Base-by-base conservation (phyloP, 2,329 filamentous ascomycete species). In the Apiospora arundinis region DNA sequence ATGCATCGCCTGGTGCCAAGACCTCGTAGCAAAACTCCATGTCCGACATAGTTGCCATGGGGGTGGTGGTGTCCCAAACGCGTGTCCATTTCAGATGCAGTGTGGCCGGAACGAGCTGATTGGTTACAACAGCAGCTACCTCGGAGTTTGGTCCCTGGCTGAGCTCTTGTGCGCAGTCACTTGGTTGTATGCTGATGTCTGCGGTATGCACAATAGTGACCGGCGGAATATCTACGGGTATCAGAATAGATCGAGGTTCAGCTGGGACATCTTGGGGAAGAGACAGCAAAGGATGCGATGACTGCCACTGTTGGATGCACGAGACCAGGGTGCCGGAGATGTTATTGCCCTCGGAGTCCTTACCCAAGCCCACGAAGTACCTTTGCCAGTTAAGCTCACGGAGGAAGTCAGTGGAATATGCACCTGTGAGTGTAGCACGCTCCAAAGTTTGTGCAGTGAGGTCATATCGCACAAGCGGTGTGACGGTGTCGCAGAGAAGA, bases 221-320 rank as follows among this genome's bases (percentile, higher is more conserved):
- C 1, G 92, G 91, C 0, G 95, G 95, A 1, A 99, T 90, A 72
- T 97, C 94, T 18, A 99, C 95, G 0, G 95, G 93, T 69, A 99
- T 97, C 42, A 92, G 85, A 75, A 99, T 95, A 16, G 90, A 91
- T 25, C 88, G 87, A 73, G 81, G 85, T 25, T 87, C 83, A 28
- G 81, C 68, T 37, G 81, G 78, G 52, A 83, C 76, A 1, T 74
- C 73, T 49, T 82, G 76, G 6, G 73, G 74, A 0, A 85, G 73
- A 2, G 63, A 25, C 1, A 86, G 72, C 3, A 71, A 77, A 1
- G 80, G 78, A 68, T 85, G 76, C 40, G 77, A 70, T 6, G 72
- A 74, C 48, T 83, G 79, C 83, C 84, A 87, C 12, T 72, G 72
- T n/a, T 70, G 73, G 14, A 87, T 73, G 69, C 83, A 84, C 2